A percentile compares a stretch with the other conserved stretches of the same genome.
These are phyloP conservation scores for Salix arbutifolia DNA, from an alignment of 345 rosid species.

Conservation along the genomic window DNA sequence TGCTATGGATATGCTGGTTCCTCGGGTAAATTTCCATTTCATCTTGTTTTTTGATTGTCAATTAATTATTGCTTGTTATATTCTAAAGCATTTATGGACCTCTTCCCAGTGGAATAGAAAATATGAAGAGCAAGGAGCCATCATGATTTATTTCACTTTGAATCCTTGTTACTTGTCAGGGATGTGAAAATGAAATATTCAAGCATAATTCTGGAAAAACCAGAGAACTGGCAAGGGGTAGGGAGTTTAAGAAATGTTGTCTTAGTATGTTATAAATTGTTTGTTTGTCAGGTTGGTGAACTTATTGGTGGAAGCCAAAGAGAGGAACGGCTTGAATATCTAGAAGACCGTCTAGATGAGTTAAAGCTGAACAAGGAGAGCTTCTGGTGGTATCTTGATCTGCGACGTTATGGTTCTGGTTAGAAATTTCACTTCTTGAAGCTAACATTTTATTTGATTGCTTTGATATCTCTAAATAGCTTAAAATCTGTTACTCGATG, in stretches of 20 bases:
- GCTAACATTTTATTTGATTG: not conserved
- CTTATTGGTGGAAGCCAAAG: conserved; percentile 99
- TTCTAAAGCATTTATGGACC: not conserved
- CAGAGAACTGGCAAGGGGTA: not conserved
- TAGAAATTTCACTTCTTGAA: conserved; percentile 10
- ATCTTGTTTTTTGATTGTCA: not conserved
- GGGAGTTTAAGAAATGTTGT: not conserved
- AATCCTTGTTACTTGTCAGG: not conserved
- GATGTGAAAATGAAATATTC: not conserved
- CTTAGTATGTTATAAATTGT: not conserved
- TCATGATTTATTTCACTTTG: not conserved
- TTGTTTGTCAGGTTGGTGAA: conserved; percentile 66
- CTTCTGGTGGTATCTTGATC: conserved; percentile 98
- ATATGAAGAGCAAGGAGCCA: not conserved
- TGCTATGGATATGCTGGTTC: conserved; percentile 98
- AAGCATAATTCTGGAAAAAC: not conserved
- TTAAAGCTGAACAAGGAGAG: conserved; percentile 73
- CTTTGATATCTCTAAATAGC: not conserved
- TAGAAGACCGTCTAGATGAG: conserved; percentile 78
- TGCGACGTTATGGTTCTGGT: conserved; percentile 98
- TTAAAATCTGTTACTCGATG: not conserved
- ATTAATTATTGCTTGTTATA: not conserved
- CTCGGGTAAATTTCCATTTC: conserved; percentile 54
- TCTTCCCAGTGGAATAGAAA: not conserved
- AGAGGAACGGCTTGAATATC: conserved; percentile 81